Evolutionary conservation across 352 stramenopile species (phyloP).

Genomic region (Phytophthora multivora): DNA sequence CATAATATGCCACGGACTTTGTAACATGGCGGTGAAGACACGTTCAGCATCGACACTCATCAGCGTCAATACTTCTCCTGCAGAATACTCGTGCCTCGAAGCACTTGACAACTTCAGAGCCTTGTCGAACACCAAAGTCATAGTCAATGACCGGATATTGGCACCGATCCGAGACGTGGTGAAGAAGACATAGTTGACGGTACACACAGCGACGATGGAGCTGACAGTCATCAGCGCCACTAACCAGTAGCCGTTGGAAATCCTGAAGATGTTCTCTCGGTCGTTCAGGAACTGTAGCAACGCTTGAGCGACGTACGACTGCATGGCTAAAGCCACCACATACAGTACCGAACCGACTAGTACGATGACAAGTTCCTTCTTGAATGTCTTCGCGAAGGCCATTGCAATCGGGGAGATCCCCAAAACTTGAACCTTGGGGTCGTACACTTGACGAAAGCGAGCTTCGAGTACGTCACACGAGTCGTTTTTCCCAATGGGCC

Average conservation of each 20-base stretch:
- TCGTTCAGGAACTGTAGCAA: slow-evolving; percentile 29
- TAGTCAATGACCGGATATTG: slow-evolving; percentile 37
- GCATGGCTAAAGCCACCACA: slow-evolving; percentile 23
- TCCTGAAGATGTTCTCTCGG: slow-evolving; percentile 30
- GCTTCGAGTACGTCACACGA: slow-evolving; percentile 18
- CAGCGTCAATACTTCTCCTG: slow-evolving; percentile 37
- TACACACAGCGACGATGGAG: slow-evolving; percentile 19
- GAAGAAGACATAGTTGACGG: slow-evolving; percentile 41
- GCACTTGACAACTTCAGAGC: slow-evolving; percentile 64
- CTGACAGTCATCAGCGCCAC: slow-evolving; percentile 17
- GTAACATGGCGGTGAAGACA: slow-evolving; percentile 31
- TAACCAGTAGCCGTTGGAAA: slow-evolving; percentile 30
- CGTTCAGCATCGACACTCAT: slow-evolving; percentile 17
- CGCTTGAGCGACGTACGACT: slow-evolving; percentile 25
- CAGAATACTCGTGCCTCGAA: slow-evolving; percentile 32
- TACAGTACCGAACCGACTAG: slow-evolving; percentile 21
- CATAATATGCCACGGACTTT: slow-evolving; percentile 34
- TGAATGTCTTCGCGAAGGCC: slow-evolving; percentile 17
- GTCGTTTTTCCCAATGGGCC: slow-evolving; percentile 22
- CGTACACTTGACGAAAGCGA: slow-evolving; percentile 25
- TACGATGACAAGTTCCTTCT: slow-evolving; percentile 11
- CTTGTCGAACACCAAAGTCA: slow-evolving; percentile 43
- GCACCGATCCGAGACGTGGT: slow-evolving; percentile 29
- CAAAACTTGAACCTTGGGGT: neutral
- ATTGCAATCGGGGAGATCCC: slow-evolving; percentile 16